Evolutionary conservation across 2,329 filamentous ascomycete genomes (phyloP).

Genomic region (Cryphonectria radicalis): DNA sequence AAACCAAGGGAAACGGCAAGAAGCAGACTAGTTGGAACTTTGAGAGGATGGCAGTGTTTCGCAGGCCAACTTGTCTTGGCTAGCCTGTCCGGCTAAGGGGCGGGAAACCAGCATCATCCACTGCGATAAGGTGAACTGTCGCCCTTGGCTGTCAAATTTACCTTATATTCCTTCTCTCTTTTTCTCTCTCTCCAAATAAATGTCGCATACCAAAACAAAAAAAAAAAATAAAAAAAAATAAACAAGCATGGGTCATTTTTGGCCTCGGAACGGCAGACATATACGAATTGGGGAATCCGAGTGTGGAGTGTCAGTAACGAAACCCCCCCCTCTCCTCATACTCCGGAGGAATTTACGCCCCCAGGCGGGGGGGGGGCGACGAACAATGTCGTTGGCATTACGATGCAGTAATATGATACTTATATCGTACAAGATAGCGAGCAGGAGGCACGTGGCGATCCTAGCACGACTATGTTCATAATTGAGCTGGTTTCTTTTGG

Average conservation of each 20-base stretch:
- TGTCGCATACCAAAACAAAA: background rate
- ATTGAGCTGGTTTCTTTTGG: background rate
- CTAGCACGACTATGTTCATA: background rate
- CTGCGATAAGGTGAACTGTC: background rate
- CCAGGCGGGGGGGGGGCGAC: background rate
- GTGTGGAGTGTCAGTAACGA: background rate
- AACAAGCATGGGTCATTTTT: background rate
- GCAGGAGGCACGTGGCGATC: background rate
- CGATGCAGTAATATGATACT: background rate
- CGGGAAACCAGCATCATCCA: background rate
- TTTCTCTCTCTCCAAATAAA: background rate
- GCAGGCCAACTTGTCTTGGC: background rate
- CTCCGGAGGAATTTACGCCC: background rate
- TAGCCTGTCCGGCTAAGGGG: background rate
- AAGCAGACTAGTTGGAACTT: background rate
- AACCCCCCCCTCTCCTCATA: background rate
- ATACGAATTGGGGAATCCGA: background rate
- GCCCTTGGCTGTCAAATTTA: slow-evolving; percentile 1
- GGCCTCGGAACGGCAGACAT: background rate
- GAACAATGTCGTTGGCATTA: background rate
- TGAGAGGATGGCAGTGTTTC: background rate
- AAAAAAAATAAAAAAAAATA: too few species aligned
- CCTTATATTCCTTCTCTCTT: background rate
- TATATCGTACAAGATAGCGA: background rate
- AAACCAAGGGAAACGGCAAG: background rate